phyloP scores from a whole-genome alignment of 2,329 filamentous ascomycete species.

The Alternaria sp. region DNA sequence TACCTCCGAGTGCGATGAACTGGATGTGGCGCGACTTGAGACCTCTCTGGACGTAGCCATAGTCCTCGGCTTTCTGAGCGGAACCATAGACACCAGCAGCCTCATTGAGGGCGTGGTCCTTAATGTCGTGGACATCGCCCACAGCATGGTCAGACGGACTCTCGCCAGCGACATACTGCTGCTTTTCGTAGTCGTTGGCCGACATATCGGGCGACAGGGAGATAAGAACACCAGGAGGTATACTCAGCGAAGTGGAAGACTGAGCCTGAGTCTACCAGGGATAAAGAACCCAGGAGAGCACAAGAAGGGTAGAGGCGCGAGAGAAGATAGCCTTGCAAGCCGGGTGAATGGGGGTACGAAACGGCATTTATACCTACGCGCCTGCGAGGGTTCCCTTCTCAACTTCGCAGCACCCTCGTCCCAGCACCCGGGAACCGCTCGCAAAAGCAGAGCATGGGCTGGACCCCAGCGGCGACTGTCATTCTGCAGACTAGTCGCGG shows the following conservation, averaged over 20 bases:
- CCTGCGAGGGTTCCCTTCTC: conserved; percentile 18
- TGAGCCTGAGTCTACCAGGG: conserved; percentile 6
- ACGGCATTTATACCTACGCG: conserved; percentile 33
- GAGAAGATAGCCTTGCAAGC: conserved; percentile 20
- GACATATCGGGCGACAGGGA: conserved; percentile 21
- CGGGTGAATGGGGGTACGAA: conserved; percentile 23
- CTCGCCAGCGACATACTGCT: conserved; percentile 27
- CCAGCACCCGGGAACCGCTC: not conserved
- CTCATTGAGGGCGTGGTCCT: conserved; percentile 48
- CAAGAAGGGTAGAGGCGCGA: conserved; percentile 22
- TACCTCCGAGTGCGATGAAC: conserved; percentile 66
- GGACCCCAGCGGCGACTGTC: conserved; percentile 17
- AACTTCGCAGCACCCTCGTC: conserved; percentile 11
- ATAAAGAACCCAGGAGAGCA: conserved; percentile 8
- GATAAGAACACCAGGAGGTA: not conserved
- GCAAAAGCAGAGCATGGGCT: conserved; percentile 6
- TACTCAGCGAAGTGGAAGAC: not conserved
- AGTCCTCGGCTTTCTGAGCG: conserved; percentile 50
- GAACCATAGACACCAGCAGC: conserved; percentile 61
- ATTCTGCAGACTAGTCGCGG: conserved; percentile 20
- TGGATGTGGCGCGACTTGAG: conserved; percentile 63
- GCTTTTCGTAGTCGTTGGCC: conserved; percentile 33
- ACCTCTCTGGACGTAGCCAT: conserved; percentile 23
- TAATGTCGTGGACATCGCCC: conserved; percentile 31
- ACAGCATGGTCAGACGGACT: conserved; percentile 26